These are phyloP conservation scores for Ulmus americana DNA, from an alignment of 331 rosid species.

Conservation along the genomic window DNA sequence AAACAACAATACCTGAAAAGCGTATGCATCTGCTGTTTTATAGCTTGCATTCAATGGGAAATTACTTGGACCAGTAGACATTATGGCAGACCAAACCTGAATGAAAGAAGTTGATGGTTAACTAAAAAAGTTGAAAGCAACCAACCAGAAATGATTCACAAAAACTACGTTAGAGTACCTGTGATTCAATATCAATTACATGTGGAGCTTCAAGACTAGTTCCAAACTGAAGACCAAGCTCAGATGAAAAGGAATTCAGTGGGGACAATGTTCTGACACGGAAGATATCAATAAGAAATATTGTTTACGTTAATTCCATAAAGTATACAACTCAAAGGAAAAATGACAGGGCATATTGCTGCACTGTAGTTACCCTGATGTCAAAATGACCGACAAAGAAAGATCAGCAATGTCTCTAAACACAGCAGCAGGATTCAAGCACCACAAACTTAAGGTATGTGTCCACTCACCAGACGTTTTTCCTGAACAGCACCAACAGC, in stretches of 20 bases:
- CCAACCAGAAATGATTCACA: constrained; percentile 21
- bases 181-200: constrained; percentile 77
- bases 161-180: constrained; percentile 35
- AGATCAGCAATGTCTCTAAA: constrained; percentile 81
- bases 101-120: constrained; percentile 26
- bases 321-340: background rate
- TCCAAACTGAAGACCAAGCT: constrained; percentile 86
- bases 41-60: constrained; percentile 85
- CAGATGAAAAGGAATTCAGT: constrained; percentile 81
- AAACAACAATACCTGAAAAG: constrained; percentile 59
- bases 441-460: constrained; percentile 80
- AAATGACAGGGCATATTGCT: background rate
- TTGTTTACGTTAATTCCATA: too few relatives aligned
- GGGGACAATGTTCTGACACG: constrained; percentile 83
- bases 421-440: constrained; percentile 94
- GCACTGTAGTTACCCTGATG: constrained; percentile 65
- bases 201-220: constrained; percentile 92
- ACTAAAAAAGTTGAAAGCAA: constrained; percentile 23
- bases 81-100: constrained; percentile 88
- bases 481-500: constrained; percentile 44
- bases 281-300: constrained; percentile 7
- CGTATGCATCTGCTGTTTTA: constrained; percentile 75
- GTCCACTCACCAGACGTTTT: constrained; percentile 63
- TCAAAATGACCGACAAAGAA: constrained; percentile 79
- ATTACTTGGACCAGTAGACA: constrained; percentile 71